A percentile compares a stretch with the other conserved stretches of the same genome.
These are phyloP conservation scores for Ceratocystis destructans DNA, from an alignment of 2,329 filamentous ascomycete genomes.

Conservation along the genomic window DNA sequence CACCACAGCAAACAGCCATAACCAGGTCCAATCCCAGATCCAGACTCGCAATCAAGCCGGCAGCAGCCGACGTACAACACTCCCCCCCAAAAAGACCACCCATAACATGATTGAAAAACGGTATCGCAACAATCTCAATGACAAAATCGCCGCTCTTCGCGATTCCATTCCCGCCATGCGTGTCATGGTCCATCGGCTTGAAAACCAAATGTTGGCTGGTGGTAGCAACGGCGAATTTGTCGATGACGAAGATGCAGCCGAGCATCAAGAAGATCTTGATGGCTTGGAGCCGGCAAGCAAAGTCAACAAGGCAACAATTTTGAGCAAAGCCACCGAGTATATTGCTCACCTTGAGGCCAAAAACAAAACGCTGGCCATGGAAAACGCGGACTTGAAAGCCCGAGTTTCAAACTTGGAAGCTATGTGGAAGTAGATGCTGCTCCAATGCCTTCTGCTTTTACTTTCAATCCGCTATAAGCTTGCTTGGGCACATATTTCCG, in stretches of 20 bases:
- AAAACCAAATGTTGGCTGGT: slow-evolving; percentile 18
- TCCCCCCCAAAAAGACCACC: slow-evolving; percentile 54
- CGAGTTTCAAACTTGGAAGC: slow-evolving; percentile 24
- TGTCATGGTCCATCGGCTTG: slow-evolving; percentile 22
- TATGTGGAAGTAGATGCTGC: slow-evolving; percentile 3
- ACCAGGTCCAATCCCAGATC: background rate
- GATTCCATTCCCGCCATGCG: slow-evolving; percentile 48
- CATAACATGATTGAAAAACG: slow-evolving; percentile 81
- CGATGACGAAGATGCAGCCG: slow-evolving; percentile 18
- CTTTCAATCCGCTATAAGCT: too few species aligned
- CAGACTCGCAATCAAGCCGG: background rate
- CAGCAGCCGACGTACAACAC: slow-evolving; percentile 15
- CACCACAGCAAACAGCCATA: background rate
- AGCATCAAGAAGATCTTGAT: slow-evolving; percentile 23
- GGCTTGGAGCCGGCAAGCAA: slow-evolving; percentile 28
- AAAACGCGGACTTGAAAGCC: slow-evolving; percentile 26
- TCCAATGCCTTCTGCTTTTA: background rate
- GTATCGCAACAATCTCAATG: slow-evolving; percentile 71
- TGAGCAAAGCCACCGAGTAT: slow-evolving; percentile 30
- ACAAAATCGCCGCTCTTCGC: slow-evolving; percentile 63
- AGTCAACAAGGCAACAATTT: slow-evolving; percentile 33
- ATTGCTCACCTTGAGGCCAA: slow-evolving; percentile 28
- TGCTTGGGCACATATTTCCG: background rate
- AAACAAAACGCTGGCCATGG: slow-evolving; percentile 25
- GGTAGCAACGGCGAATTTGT: slow-evolving; percentile 14